A percentile compares a stretch with the other conserved stretches of the same genome.
Conservation (phyloP, 208 protist species). For the Acanthamoeba royreba region DNA sequence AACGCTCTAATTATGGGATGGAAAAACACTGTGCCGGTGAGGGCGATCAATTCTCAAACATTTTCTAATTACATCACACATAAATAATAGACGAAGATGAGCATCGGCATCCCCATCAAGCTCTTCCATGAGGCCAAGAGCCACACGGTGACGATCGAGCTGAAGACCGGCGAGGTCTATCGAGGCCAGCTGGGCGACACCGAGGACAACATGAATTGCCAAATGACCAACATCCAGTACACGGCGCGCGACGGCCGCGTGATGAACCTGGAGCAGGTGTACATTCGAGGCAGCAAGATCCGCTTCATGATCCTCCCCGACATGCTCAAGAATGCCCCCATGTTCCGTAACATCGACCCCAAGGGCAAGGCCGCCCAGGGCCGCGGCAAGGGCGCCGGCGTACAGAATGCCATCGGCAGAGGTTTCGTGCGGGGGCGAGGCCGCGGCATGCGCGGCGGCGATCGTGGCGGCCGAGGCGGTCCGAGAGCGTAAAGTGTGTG, state of each 20-base stretch:
- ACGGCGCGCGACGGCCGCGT: conserved; percentile 80
- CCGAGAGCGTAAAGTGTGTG: too few relatives aligned
- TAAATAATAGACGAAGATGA: conserved; percentile 34
- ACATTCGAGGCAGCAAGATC: conserved; percentile 85
- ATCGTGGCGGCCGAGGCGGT: neutral
- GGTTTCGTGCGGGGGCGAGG: neutral
- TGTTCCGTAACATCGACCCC: conserved; percentile 83
- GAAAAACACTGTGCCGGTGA: too few relatives aligned
- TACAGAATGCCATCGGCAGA: conserved; percentile 44
- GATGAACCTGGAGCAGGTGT: conserved; percentile 79
- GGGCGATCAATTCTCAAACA: too few relatives aligned
- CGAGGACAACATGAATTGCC: conserved; percentile 89
- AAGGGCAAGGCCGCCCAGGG: conserved; percentile 2
- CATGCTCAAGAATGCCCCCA: conserved; percentile 89
- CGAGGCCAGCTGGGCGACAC: conserved; percentile 82
- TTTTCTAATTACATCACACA: too few relatives aligned
- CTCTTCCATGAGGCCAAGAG: conserved; percentile 85
- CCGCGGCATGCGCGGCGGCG: neutral
- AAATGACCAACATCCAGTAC: conserved; percentile 78
- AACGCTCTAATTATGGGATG: too few relatives aligned
- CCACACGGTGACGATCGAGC: conserved; percentile 83
- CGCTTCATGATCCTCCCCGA: conserved; percentile 87
- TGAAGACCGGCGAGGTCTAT: conserved; percentile 85
- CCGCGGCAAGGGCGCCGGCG: conserved; percentile 37
- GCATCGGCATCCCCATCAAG: conserved; percentile 85